Base-by-base conservation (phyloP, 306 rosid species). In the Sesbania bispinosa region DNA sequence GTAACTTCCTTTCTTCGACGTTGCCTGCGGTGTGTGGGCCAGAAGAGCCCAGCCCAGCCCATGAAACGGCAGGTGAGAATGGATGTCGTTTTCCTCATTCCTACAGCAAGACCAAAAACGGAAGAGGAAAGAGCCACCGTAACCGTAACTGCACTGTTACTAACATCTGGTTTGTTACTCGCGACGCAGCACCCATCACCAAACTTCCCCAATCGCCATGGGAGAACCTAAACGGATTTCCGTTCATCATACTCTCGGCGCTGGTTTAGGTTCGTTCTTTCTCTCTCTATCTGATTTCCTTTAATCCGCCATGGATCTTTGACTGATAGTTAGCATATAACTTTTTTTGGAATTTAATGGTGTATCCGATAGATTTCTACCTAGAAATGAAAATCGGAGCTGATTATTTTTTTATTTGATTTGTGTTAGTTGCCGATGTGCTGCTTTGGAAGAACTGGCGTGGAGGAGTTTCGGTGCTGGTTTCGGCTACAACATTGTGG, bases 391-490 rank as follows among this genome's bases (percentile, higher is more conserved):
- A 30, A 62, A 63, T 52, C 26, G 41, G 0, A 50, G 45, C 69
- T 64, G 52, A 79, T 68, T 72, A 0, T 52, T 38, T 35, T 8
- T 7, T 46, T 5, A 41, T 53, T 58, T 8, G 46, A 13, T 47
- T 79, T 78, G 67, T 76, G 65, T 20, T 36, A 95, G 99, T 95
- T 83, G 96, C 96, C 53, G 93, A 95, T 82, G 81, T 91, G 79
- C 64, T 95, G 74, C 75, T 95, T 30, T 95, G 99, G 99, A 95
- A 84, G 90, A 89, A 86, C 77, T 84, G 93, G 89, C 74, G 80
- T 53, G 96, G 89, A 58, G 92, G 82, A 66, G 79, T 66, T 73
- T 79, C 82, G 26, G 69, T 86, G 46, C 77, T 95, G 30, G 50
- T 76, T 61, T 86, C 96, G 13, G 58, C 96, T 14, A 77, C 97